Conservation (phyloP, 306 rosid species). For the Malus sylvestris region DNA sequence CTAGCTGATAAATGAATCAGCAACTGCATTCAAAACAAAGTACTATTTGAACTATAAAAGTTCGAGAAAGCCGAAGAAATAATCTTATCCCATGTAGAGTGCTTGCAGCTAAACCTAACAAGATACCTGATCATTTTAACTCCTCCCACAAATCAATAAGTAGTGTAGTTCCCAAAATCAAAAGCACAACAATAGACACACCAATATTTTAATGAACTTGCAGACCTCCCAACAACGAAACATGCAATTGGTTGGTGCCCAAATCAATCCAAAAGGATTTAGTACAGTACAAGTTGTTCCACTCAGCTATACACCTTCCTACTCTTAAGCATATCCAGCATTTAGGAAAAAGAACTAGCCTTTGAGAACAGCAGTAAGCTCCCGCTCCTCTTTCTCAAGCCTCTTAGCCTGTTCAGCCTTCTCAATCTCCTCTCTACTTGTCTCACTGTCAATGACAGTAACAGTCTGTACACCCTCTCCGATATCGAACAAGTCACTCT, state of each 20-base stretch:
- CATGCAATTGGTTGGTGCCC: background rate
- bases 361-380: conserved; percentile 50
- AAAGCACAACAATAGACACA: background rate
- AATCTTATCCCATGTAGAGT: background rate
- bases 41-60: background rate
- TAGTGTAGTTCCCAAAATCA: background rate
- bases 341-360: conserved; percentile 26
- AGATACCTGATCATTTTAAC: background rate
- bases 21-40: background rate
- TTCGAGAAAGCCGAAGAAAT: background rate
- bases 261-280: background rate
- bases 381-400: conserved; percentile 58
- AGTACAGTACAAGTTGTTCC: background rate
- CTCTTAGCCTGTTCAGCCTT: conserved; percentile 25
- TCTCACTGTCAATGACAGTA: conserved; percentile 13
- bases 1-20: background rate
- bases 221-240: background rate
- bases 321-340: background rate
- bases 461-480: conserved; percentile 17
- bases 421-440: conserved; percentile 9
- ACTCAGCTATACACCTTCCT: background rate
- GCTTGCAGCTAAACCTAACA: background rate
- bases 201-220: background rate
- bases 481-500: conserved; percentile 34
- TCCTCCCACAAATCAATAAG: background rate